Evolutionary conservation across 257 asterid genomes (phyloP).

Genomic region (Solanum chaucha): DNA sequence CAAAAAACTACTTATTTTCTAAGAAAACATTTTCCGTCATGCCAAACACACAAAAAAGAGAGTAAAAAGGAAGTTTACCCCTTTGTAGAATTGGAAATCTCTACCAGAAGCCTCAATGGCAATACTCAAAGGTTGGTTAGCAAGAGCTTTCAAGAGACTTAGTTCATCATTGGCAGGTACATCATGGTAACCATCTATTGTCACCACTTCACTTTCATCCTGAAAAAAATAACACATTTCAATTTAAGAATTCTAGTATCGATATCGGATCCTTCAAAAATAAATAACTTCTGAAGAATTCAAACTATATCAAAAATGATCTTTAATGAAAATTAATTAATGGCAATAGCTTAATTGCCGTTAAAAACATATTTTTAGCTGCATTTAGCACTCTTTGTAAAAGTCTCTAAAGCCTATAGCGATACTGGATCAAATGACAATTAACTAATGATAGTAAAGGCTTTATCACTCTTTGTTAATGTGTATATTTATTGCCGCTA

Average conservation of each 20-base stretch:
- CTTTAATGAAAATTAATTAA: no score
- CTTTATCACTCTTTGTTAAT: neutral
- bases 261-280: neutral
- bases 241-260: neutral
- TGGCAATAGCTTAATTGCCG: no score
- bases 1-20: neutral
- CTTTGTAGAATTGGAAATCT: slow-evolving; percentile 33
- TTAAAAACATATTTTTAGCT: no score
- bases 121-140: slow-evolving; percentile 30
- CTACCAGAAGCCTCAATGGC: slow-evolving; percentile 37
- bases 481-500: neutral
- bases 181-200: slow-evolving; percentile 28
- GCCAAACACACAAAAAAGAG: neutral
- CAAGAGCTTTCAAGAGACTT: slow-evolving; percentile 29
- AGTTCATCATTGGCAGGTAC: slow-evolving; percentile 25
- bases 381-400: no score
- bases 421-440: neutral
- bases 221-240: neutral
- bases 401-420: neutral
- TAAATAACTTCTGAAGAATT: neutral
- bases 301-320: no score
- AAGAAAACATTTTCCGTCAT: neutral
- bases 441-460: neutral
- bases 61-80: slow-evolving; percentile 1
- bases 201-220: slow-evolving; percentile 21